phyloP scores from a whole-genome alignment of 2,329 filamentous ascomycete genomes.

The Alternaria sp. region DNA sequence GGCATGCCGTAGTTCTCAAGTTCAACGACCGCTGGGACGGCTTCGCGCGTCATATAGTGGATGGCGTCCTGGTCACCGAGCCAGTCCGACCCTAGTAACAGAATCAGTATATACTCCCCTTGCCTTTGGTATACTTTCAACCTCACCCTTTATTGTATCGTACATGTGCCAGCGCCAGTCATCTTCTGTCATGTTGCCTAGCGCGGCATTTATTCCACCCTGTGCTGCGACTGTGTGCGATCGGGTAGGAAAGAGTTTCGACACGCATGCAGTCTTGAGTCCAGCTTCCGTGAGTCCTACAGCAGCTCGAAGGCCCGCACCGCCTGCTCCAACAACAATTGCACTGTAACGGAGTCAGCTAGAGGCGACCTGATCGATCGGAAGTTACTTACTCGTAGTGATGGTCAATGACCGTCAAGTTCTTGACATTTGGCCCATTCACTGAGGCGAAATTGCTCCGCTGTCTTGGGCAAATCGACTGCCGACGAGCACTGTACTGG shows the following conservation, averaged over 20 bases:
- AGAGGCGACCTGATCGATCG: neutral
- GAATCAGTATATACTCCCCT: neutral
- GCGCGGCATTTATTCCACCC: slow-evolving; percentile 69
- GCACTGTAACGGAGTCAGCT: slow-evolving; percentile 38
- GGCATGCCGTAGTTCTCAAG: slow-evolving; percentile 65
- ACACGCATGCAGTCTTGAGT: slow-evolving; percentile 71
- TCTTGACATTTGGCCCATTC: slow-evolving; percentile 25
- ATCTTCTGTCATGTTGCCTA: slow-evolving; percentile 65
- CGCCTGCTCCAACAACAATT: slow-evolving; percentile 63
- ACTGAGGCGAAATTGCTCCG: slow-evolving; percentile 29
- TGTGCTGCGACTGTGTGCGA: slow-evolving; percentile 73
- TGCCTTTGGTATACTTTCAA: neutral
- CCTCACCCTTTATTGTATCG: slow-evolving; percentile 54
- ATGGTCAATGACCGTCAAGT: slow-evolving; percentile 44
- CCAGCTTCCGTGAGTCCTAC: slow-evolving; percentile 71
- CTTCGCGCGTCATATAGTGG: slow-evolving; percentile 67
- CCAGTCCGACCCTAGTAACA: slow-evolving; percentile 66
- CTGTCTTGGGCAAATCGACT: slow-evolving; percentile 6
- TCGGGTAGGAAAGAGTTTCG: slow-evolving; percentile 70
- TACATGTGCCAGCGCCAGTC: slow-evolving; percentile 70
- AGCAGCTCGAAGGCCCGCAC: slow-evolving; percentile 69
- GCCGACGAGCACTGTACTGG: slow-evolving; percentile 21
- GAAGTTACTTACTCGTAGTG: slow-evolving; percentile 43
- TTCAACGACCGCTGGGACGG: slow-evolving; percentile 63
- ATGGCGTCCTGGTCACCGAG: slow-evolving; percentile 68